A percentile compares a stretch with the other conserved stretches of the same genome.
Conservation (phyloP, 1,139 yeast species). For the Lipomyces yarrowii region DNA sequence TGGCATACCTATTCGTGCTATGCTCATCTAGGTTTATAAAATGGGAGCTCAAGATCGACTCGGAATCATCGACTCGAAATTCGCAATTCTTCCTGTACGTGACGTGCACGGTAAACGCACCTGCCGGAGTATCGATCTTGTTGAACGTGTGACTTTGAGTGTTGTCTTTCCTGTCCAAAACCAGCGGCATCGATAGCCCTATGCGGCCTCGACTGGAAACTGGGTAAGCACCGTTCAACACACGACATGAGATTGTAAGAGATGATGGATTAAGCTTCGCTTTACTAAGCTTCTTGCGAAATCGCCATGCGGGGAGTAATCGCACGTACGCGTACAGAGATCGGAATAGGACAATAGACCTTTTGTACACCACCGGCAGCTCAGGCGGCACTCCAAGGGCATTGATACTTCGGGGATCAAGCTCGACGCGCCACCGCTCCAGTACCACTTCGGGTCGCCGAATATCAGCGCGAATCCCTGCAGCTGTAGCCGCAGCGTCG, state of each 20-base stretch:
- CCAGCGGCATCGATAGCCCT: constrained; percentile 23
- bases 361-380: constrained; percentile 71
- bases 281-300: constrained; percentile 49
- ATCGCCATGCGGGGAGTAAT: constrained; percentile 69
- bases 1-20: neutral
- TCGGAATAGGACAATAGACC: constrained; percentile 72
- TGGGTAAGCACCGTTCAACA: constrained; percentile 19
- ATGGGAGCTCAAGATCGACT: constrained; percentile 62
- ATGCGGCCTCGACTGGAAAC: constrained; percentile 20
- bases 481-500: constrained; percentile 43
- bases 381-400: constrained; percentile 37
- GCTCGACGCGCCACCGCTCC: constrained; percentile 89
- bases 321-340: constrained; percentile 68
- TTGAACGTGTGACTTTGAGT: constrained; percentile 58
- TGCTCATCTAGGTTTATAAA: constrained; percentile 52
- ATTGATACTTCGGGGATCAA: constrained; percentile 50
- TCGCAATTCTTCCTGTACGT: constrained; percentile 74
- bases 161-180: constrained; percentile 6
- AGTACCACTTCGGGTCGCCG: constrained; percentile 79
- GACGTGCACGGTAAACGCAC: constrained; percentile 71
- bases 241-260: constrained; percentile 56
- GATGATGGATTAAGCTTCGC: constrained; percentile 47
- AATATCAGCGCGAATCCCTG: constrained; percentile 39
- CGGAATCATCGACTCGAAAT: constrained; percentile 69
- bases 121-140: constrained; percentile 74